Percentiles rank a stretch among this genome's conserved stretches.
Evolutionary conservation across 2,329 filamentous ascomycete species (phyloP).

Genomic region (Westerdykella ornata): DNA sequence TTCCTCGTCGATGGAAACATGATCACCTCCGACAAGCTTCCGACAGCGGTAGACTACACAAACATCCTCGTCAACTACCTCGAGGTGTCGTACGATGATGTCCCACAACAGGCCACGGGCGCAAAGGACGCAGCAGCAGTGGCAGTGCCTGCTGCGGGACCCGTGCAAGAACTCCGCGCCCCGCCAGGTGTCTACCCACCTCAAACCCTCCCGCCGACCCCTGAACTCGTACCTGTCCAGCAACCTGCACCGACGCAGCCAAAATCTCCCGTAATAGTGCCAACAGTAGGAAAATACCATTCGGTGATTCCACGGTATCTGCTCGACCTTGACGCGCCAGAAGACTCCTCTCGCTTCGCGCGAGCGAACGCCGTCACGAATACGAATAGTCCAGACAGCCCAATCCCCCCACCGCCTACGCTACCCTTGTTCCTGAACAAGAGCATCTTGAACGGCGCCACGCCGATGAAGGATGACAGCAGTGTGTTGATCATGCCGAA

Average conservation of each 20-base stretch:
- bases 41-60: constrained; percentile 94
- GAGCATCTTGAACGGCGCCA: constrained; percentile 85
- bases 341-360: constrained; percentile 68
- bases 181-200: constrained; percentile 25
- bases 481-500: constrained; percentile 96
- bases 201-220: constrained; percentile 41
- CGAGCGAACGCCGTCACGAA: constrained; percentile 64
- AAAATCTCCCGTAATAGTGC: constrained; percentile 16
- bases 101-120: constrained; percentile 35
- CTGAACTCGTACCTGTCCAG: constrained; percentile 20
- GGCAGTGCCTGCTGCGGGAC: constrained; percentile 13
- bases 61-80: constrained; percentile 99
- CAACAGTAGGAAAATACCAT: constrained; percentile 57
- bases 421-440: constrained; percentile 88
- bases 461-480: constrained; percentile 94
- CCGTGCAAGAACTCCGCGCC: constrained; percentile 23
- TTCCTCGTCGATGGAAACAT: constrained; percentile 94
- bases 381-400: constrained; percentile 41
- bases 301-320: constrained; percentile 76
- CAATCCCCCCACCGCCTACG: constrained; percentile 73
- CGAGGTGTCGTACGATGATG: constrained; percentile 75
- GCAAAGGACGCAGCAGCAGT: constrained; percentile 15
- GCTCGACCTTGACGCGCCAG: constrained; percentile 75
- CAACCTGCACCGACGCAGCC: constrained; percentile 23
- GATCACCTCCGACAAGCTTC: constrained; percentile 77